phyloP scores from a whole-genome alignment of 164 flowering plant species.

The Paratinospora sagittata region DNA sequence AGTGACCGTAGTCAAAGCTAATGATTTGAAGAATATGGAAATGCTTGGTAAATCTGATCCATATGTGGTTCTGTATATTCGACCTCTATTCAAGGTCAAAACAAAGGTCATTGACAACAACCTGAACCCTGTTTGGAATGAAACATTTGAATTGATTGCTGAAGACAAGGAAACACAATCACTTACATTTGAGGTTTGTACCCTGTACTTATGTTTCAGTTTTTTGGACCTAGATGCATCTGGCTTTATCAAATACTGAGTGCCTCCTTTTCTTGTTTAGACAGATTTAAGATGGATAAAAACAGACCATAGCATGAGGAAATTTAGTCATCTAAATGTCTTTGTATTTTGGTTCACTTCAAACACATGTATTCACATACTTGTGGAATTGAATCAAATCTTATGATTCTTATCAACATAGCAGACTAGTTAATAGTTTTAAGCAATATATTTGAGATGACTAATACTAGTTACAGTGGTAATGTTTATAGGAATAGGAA shows the following conservation, averaged over 20 bases:
- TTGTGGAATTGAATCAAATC: too few species aligned
- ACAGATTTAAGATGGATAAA: neutral
- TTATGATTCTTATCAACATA: too few species aligned
- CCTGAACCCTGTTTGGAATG: slow-evolving; percentile 90
- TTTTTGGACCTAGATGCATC: neutral
- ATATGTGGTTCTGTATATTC: slow-evolving; percentile 61
- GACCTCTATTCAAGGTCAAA: slow-evolving; percentile 78
- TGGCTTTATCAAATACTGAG: neutral
- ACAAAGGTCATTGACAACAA: slow-evolving; percentile 75
- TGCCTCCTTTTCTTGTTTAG: neutral
- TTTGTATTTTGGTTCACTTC: too few species aligned
- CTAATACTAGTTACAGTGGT: too few species aligned
- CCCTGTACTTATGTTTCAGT: slow-evolving; percentile 4
- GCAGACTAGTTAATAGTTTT: too few species aligned
- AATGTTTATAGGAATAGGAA: too few species aligned
- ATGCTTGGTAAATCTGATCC: slow-evolving; percentile 99
- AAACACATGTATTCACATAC: too few species aligned
- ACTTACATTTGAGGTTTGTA: slow-evolving; percentile 67
- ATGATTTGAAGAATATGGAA: slow-evolving; percentile 89
- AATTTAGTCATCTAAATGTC: too few species aligned
- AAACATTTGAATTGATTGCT: slow-evolving; percentile 78
- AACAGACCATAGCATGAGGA: too few species aligned
- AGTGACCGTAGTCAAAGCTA: slow-evolving; percentile 68
- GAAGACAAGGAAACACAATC: slow-evolving; percentile 98
- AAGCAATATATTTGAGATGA: too few species aligned